Base-by-base conservation (phyloP, 495 filamentous ascomycete species). In the Tetracladium setigerum region DNA sequence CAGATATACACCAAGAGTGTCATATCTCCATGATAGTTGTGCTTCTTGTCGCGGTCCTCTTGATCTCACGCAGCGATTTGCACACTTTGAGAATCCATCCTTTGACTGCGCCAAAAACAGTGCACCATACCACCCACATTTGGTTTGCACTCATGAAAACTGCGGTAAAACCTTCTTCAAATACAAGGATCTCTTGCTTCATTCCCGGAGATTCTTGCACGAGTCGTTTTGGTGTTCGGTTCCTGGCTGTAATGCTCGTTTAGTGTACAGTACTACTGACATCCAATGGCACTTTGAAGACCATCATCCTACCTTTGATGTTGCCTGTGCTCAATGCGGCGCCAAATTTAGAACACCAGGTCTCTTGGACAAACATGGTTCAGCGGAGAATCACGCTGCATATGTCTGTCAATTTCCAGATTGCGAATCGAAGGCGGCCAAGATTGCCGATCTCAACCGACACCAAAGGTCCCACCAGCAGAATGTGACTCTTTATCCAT, bases 381-480 rank as follows among this genome's bases (percentile, higher is more conserved):
- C 2, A 8, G 8, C 15, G n/a, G 36, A 13, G 1, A 34, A 33
- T 13, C 49, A 52, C 41, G n/a, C 11, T 10, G 49, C 42, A 6
- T 52, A 44, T 36, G 31, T 30, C 9, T 52, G 49, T 18, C 4
- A 30, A 12, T 46, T 17, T 34, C 49, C 49, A 22, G 49, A 32
- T 3, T 68, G 65, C 39, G 56, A 42, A 4, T 43, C 43, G 30
- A 47, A 8, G 0, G 63, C 64, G 43, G 17, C 57, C 2, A 54
- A 64, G 7, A 9, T n/a, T 8, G 64, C 62, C 17, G 55, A 52
- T 5, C 52, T 58, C 22, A 12, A 38, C 17, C 55, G 64, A 7
- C 67, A 70, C 34, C 46, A 56, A 33, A 17, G 38, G 2, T 35
- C 41, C 11, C 60, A 63, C 35, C 14, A 41, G 18, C 41, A 51